These are phyloP conservation scores for Jimgerdemannia lactiflua DNA, from an alignment of 192 early-diverging fungal species.

Conservation along the genomic window DNA sequence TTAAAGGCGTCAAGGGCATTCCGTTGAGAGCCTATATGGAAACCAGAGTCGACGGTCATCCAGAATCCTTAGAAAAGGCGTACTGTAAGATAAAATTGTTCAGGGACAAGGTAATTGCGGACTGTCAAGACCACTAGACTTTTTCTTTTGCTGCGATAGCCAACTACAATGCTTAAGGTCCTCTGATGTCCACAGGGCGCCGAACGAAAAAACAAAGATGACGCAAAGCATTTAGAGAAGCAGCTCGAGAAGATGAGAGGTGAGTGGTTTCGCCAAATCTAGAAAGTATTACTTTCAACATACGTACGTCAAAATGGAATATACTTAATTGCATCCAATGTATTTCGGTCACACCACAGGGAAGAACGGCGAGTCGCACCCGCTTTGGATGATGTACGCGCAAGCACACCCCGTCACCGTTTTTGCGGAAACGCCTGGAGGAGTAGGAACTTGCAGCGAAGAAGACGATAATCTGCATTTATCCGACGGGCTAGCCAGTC, in stretches of 20 bases:
- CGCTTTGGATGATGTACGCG: conserved; percentile 38
- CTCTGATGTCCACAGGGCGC: conserved; percentile 39
- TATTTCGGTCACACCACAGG: background rate
- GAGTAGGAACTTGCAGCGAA: background rate
- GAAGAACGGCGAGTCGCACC: conserved; percentile 48
- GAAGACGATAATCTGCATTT: background rate
- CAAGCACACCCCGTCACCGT: conserved; percentile 21
- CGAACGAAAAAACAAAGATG: conserved; percentile 78
- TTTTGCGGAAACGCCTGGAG: conserved; percentile 18
- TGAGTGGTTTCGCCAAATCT: no score
- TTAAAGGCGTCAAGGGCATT: conserved; percentile 80
- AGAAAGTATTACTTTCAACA: conserved; percentile 15
- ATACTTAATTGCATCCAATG: conserved; percentile 25
- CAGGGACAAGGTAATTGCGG: conserved; percentile 58
- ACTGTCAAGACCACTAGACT: background rate
- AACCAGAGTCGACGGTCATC: conserved; percentile 20
- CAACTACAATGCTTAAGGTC: conserved; percentile 8
- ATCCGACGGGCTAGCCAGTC: background rate
- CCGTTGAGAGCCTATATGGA: conserved; percentile 57
- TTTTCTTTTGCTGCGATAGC: background rate
- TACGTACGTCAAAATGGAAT: conserved; percentile 28
- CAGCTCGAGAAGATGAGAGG: conserved; percentile 56
- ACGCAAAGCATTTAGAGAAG: conserved; percentile 68
- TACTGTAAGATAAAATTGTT: conserved; percentile 68
- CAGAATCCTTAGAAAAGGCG: conserved; percentile 43